Percentiles rank a stretch among this genome's conserved stretches.
phyloP scores from a whole-genome alignment of 2,329 filamentous ascomycete genomes.

The Blastomyces percursus region DNA sequence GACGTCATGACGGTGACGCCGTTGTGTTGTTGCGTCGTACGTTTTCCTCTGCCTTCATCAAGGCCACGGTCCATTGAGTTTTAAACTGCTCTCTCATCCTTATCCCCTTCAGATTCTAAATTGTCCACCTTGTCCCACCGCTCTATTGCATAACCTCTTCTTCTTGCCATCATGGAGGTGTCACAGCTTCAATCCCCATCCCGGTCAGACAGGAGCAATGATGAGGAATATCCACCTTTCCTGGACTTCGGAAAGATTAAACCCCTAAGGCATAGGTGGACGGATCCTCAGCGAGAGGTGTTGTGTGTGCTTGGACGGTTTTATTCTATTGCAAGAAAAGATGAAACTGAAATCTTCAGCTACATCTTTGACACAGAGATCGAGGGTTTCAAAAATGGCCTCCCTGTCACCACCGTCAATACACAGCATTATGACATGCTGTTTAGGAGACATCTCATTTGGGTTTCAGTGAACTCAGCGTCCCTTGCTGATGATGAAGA shows the following conservation, averaged over 20 bases:
- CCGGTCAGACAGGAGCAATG: background rate
- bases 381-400: conserved; percentile 13
- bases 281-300: conserved; percentile 1
- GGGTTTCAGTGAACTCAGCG: conserved; percentile 18
- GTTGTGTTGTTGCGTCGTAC: too few relatives aligned
- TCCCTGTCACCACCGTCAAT: conserved; percentile 10
- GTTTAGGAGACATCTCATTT: conserved; percentile 14
- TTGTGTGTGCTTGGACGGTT: conserved; percentile 8
- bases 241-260: conserved; percentile 1
- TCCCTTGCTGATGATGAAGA: background rate
- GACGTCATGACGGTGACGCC: too few relatives aligned
- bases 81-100: background rate
- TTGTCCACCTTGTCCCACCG: background rate
- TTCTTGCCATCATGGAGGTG: background rate
- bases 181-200: background rate
- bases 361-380: conserved; percentile 13
- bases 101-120: background rate
- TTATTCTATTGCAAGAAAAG: conserved; percentile 5
- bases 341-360: conserved; percentile 21
- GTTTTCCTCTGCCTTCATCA: too few relatives aligned
- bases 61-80: too few relatives aligned
- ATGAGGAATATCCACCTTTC: background rate
- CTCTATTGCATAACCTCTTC: background rate
- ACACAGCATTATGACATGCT: conserved; percentile 20
- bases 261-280: conserved; percentile 7